Evolutionary conservation across 148 eudicot species (phyloP).

Genomic region (Nepenthes gracilis): DNA sequence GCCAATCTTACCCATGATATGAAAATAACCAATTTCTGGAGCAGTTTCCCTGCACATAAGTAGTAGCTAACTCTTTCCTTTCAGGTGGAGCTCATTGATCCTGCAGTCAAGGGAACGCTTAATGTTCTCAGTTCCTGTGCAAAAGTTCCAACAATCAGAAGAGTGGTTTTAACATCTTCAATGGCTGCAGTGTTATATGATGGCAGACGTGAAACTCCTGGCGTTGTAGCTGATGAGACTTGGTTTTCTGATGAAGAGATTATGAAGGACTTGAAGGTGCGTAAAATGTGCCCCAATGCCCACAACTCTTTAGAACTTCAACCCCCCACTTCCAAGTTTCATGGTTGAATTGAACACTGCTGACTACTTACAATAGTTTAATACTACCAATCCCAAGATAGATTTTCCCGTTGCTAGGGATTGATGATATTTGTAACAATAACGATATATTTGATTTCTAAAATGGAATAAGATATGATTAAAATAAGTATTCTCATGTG

Average conservation of each 20-base stretch:
- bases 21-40: not conserved
- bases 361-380: too few relatives aligned
- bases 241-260: slow-evolving; percentile 6
- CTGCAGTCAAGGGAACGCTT: slow-evolving; percentile 61
- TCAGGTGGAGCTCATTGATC: slow-evolving; percentile 59
- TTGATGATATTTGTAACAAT: too few relatives aligned
- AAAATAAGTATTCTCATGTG: too few relatives aligned
- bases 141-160: slow-evolving; percentile 28
- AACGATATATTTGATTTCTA: too few relatives aligned
- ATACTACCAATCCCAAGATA: too few relatives aligned
- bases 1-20: not conserved
- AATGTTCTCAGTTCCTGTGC: slow-evolving; percentile 51
- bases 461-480: too few relatives aligned
- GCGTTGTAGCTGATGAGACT: slow-evolving; percentile 3
- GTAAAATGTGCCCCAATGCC: too few relatives aligned
- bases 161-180: slow-evolving; percentile 61
- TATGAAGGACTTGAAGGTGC: not conserved
- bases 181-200: slow-evolving; percentile 26
- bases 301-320: too few relatives aligned
- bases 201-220: slow-evolving; percentile 25
- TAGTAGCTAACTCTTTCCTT: slow-evolving; percentile 8
- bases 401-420: too few relatives aligned
- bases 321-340: too few relatives aligned
- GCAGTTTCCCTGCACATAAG: not conserved
- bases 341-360: too few relatives aligned